phyloP scores from a whole-genome alignment of 164 flowering plant genomes.

The Magnolia sinica region DNA sequence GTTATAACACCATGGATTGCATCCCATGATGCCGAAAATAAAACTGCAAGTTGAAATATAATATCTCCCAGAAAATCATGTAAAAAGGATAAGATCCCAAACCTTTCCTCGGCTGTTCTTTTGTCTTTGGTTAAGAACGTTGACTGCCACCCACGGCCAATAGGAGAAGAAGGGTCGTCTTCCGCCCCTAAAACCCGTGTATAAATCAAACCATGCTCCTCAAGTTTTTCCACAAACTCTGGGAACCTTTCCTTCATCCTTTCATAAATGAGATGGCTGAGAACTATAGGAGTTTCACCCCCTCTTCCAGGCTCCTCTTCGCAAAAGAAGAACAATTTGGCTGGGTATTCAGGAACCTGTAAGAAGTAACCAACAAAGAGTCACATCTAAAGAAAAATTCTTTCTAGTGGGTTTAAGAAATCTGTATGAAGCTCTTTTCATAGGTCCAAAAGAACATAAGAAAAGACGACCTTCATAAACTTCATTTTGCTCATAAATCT shows the following conservation, averaged over 20 bases:
- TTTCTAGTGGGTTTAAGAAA: no score
- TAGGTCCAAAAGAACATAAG: no score
- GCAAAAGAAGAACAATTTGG: slow-evolving; percentile 87
- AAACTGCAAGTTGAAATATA: no score
- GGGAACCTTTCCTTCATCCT: slow-evolving; percentile 72
- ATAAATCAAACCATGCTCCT: slow-evolving; percentile 70
- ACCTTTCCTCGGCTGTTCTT: slow-evolving; percentile 82
- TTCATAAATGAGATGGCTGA: slow-evolving; percentile 81
- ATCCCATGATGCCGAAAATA: no score
- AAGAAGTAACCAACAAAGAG: background rate
- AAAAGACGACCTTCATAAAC: no score
- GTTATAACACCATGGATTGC: no score
- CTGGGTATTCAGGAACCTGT: slow-evolving; percentile 85
- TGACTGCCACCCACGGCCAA: slow-evolving; percentile 95
- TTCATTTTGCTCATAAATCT: background rate
- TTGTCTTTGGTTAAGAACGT: slow-evolving; percentile 78
- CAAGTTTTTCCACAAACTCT: slow-evolving; percentile 69
- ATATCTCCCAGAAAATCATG: background rate
- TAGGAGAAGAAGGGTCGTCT: slow-evolving; percentile 86
- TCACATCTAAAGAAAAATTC: no score
- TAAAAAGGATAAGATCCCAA: slow-evolving; percentile 6
- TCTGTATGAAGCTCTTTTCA: no score
- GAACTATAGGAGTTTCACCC: slow-evolving; percentile 94
- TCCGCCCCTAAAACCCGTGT: slow-evolving; percentile 65
- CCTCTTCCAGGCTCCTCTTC: slow-evolving; percentile 78